Conservation (phyloP, 2,329 filamentous ascomycete species). For the Acephala macrosclerotiorum region DNA sequence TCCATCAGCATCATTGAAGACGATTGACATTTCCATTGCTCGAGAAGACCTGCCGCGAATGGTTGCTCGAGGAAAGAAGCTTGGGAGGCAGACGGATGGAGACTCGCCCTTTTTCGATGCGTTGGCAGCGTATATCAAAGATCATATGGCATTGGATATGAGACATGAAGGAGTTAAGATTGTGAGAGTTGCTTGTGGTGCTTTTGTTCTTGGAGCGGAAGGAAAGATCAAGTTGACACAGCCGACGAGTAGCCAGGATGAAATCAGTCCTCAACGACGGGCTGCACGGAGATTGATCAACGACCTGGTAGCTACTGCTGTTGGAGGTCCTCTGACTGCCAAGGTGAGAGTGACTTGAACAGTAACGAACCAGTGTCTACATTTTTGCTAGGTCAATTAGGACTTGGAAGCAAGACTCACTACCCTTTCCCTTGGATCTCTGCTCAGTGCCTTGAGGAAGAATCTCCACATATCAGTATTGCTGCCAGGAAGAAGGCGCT, state of each 20-base stretch:
- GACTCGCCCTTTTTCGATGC: slow-evolving; percentile 49
- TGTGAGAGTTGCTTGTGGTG: slow-evolving; percentile 49
- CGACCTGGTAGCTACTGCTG: slow-evolving; percentile 33
- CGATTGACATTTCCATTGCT: slow-evolving; percentile 51
- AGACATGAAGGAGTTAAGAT: slow-evolving; percentile 49
- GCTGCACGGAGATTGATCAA: slow-evolving; percentile 37
- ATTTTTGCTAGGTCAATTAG: not conserved
- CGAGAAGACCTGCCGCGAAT: slow-evolving; percentile 47
- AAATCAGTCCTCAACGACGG: slow-evolving; percentile 28
- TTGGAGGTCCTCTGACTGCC: slow-evolving; percentile 22
- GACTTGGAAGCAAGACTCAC: no score
- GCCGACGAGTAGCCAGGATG: slow-evolving; percentile 25
- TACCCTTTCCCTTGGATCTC: no score
- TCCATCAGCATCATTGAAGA: slow-evolving; percentile 45
- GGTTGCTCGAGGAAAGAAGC: slow-evolving; percentile 35
- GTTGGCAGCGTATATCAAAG: slow-evolving; percentile 47
- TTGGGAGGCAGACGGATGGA: slow-evolving; percentile 22
- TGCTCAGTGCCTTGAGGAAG: no score
- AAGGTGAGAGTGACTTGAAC: slow-evolving; percentile 1
- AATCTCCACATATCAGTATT: no score
- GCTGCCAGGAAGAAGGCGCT: no score
- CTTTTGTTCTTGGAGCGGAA: slow-evolving; percentile 49
- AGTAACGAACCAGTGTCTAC: not conserved
- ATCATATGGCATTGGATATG: slow-evolving; percentile 51
- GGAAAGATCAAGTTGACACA: slow-evolving; percentile 50